phyloP scores from a whole-genome alignment of 768 basidiomycete species.

The Coprinopsis cinerea region DNA sequence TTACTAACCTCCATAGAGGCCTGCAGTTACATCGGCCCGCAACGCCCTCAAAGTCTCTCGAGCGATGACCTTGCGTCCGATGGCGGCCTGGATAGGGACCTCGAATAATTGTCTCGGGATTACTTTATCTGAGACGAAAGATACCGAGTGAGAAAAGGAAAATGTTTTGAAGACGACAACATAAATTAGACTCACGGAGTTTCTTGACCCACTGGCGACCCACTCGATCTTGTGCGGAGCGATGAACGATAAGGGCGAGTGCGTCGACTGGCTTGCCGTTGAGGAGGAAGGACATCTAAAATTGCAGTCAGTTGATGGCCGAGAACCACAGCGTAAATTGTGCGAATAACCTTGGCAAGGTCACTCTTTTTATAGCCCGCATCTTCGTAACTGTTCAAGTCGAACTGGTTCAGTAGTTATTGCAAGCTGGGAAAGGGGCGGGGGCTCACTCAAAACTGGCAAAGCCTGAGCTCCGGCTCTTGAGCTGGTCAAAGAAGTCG shows the following conservation, averaged over 20 bases:
- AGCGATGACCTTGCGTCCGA: conserved; percentile 84
- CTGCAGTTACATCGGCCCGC: conserved; percentile 90
- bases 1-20: conserved; percentile 74
- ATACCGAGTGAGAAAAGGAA: conserved; percentile 1
- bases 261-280: conserved; percentile 91
- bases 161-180: neutral
- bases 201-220: conserved; percentile 88
- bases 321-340: neutral
- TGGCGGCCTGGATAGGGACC: conserved; percentile 89
- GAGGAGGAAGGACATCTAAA: conserved; percentile 83
- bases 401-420: conserved; percentile 1
- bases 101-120: conserved; percentile 92
- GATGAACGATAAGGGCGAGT: conserved; percentile 86
- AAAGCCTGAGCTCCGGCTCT: conserved; percentile 87
- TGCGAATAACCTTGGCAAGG: conserved; percentile 62
- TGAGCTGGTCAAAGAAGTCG: conserved; percentile 92
- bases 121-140: conserved; percentile 64
- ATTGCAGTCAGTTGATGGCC: conserved; percentile 6
- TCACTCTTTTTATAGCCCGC: conserved; percentile 81
- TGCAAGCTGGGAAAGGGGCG: neutral
- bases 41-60: conserved; percentile 83
- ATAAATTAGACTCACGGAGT: conserved; percentile 72
- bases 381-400: conserved; percentile 75
- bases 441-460: conserved; percentile 81
- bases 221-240: conserved; percentile 65